Evolutionary conservation across 768 basidiomycete species (phyloP).

Genomic region (Suillus americanus): DNA sequence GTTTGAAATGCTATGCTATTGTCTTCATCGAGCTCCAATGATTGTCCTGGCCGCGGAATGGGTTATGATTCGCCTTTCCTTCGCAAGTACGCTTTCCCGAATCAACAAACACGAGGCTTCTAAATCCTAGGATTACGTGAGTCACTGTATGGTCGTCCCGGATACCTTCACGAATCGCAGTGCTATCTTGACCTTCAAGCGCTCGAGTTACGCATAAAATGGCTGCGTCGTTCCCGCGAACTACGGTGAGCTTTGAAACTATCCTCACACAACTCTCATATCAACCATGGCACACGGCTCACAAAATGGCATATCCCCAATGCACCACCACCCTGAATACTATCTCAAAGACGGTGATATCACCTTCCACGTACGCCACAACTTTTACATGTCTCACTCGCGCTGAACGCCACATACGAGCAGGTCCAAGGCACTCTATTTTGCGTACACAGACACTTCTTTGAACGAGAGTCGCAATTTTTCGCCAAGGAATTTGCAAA

Average conservation of each 20-base stretch:
- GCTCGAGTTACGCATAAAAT: background rate
- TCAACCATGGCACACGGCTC: background rate
- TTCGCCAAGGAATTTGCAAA: conserved; percentile 28
- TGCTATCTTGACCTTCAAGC: background rate
- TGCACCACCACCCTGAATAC: background rate
- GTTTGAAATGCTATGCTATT: background rate
- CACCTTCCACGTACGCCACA: background rate
- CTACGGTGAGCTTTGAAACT: background rate
- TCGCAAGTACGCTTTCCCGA: background rate
- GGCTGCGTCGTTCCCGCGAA: background rate
- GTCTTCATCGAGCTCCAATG: background rate
- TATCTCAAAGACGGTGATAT: background rate
- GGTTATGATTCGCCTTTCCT: background rate
- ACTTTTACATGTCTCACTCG: too few relatives aligned
- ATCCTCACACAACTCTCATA: background rate
- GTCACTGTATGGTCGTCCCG: background rate
- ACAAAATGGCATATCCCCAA: background rate
- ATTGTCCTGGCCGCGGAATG: background rate
- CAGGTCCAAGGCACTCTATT: background rate
- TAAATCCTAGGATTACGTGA: background rate
- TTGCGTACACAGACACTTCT: conserved; percentile 8
- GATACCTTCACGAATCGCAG: background rate
- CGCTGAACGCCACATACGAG: background rate
- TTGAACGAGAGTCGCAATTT: conserved; percentile 34
- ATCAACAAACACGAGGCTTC: background rate